Evolutionary conservation across 495 filamentous ascomycete genomes (phyloP).

Genomic region (Xylaria palmicola): DNA sequence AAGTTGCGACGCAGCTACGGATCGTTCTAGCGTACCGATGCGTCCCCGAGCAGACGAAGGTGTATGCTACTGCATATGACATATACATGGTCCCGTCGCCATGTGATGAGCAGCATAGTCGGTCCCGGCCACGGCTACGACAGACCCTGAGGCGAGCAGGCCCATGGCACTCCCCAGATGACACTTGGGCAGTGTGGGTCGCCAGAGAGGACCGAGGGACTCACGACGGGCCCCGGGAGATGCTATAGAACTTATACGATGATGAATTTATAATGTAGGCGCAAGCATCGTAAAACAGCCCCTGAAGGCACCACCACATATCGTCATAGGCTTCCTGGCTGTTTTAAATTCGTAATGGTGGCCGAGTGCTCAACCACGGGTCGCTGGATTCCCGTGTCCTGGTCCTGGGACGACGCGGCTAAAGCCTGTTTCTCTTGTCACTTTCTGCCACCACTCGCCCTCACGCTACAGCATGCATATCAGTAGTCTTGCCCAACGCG

Average conservation of each 20-base stretch:
- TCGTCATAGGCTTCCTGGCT: background rate
- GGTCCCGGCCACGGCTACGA: background rate
- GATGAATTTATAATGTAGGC: too few relatives aligned
- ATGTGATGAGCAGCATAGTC: constrained; percentile 11
- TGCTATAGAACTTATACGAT: too few relatives aligned
- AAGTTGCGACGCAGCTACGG: constrained; percentile 1
- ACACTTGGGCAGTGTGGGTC: too few relatives aligned
- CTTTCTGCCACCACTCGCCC: background rate
- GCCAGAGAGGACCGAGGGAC: too few relatives aligned
- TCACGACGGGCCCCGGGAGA: too few relatives aligned
- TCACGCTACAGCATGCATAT: constrained; percentile 14
- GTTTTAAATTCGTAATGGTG: background rate
- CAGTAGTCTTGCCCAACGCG: constrained; percentile 12
- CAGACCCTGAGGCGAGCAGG: background rate
- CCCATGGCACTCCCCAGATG: background rate
- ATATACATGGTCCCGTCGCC: constrained; percentile 12
- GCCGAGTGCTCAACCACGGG: constrained; percentile 1
- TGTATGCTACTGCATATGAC: constrained; percentile 19
- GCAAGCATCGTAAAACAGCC: too few relatives aligned
- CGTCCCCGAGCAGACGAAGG: background rate
- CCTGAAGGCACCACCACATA: background rate
- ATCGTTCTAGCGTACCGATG: background rate
- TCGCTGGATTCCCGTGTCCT: constrained; percentile 9
- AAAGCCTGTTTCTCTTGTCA: background rate
- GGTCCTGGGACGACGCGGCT: constrained; percentile 12